Evolutionary conservation across 2,329 filamentous ascomycete species (phyloP), one percentile per base, ranked within the genome.

Genomic region (Botrytis hyacinthi): DNA sequence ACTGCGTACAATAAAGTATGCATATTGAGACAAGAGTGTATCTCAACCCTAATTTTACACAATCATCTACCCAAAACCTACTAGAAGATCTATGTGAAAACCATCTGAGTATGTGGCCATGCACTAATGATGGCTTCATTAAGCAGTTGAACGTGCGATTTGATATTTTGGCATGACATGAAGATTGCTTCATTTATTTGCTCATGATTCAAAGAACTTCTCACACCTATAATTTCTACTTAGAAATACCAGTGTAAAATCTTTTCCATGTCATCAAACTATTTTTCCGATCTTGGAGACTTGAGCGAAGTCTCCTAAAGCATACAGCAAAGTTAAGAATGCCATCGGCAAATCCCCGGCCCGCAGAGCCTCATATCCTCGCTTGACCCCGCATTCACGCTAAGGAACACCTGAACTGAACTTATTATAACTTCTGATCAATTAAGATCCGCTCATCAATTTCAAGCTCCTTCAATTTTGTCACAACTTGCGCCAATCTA

Each of bases 321-420:
- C 20, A 40, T 4, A 18, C n/a, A 59, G 29, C 16, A 35, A 59
- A 32, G 2, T 14, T 26, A 4, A 10, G 37, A 10, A 62, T 37
- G 12, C 14, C 1, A n/a, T 62, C 60, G 60, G 60, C 8, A 42
- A 42, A 63, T 29, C 14, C 2, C 26, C 37, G 37, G 42, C 42
- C 63, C 44, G 42, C 44, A 48, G 63, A 66, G 63, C 44, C 63
- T 66, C 63, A 63, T 4, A 20, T 57, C n/a, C 42, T 66, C 63
- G 63, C 63, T 66, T 66, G 42, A 35, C 29, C 63, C 63, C 63
- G 60, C 63, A 35, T 42, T 42, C n/a, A 66, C 62, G 42, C 42
- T 48, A 48, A 66, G 51, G n/a, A 57, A 32, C 51, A 57, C 51
- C 51, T 57, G 48, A 54, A 54, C n/a, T 32, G 51, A 57, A 57